Base-by-base conservation (phyloP, 352 stramenopile species). In the Phytophthora cactorum region DNA sequence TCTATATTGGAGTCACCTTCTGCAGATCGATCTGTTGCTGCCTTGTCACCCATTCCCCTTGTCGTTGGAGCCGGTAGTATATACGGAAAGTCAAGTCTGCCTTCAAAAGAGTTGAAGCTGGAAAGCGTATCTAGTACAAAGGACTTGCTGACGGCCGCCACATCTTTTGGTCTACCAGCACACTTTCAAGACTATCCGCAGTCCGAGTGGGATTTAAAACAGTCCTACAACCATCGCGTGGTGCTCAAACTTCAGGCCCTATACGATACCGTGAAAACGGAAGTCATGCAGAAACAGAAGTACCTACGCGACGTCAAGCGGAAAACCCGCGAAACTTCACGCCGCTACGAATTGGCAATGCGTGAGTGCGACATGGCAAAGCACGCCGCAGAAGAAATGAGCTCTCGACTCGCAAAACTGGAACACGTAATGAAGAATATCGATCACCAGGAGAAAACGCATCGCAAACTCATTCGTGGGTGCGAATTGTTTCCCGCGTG, bases 161-260 rank as follows among this genome's bases (percentile, higher is more conserved):
- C 75, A 4, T 80, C 81, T 6, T 91, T 91, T 59, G 82, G 86
- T 0, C 56, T 95, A 3, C 78, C 82, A 0, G 84, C 85, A 1
- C 84, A 92, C 52, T 87, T 88, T 43, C 84, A 95, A 57, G 88
- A 95, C 50, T 91, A 93, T 53, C 77, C 84, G 11, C 85, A 94
- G 59, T 84, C 75, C 11, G 88, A 95, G 52, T 93, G 82, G 81
- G 83, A 92, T 34, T 47, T 93, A 10, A 87, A 86, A 29, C 78
- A 88, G 55, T 90, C 87, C 15, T 92, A 92, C 71, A 93, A 92
- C 44, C 78, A 91, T 70, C 75, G 90, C 45, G 65, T 92, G 7
- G 77, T 93, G 47, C 77, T 92, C 25, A 92, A 91, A 66, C 72
- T 95, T 6, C 88, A 95, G 65, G 80, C 81, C 39, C 28, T 91